These are phyloP conservation scores for Verticillium nonalfalfae DNA, from an alignment of 2,329 filamentous ascomycete genomes.

Conservation along the genomic window DNA sequence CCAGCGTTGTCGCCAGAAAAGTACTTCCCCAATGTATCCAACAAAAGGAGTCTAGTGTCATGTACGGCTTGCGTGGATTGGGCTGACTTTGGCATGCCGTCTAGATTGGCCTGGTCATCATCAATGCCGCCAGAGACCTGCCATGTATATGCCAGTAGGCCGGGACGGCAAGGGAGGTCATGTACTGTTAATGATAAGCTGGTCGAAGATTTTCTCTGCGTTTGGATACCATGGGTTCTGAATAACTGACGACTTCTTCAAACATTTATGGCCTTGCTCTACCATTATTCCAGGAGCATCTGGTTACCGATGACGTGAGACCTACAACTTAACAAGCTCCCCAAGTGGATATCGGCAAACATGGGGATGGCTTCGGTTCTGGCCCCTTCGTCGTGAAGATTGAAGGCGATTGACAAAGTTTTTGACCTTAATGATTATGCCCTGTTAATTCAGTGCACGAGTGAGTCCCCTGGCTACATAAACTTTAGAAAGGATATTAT, in stretches of 20 bases:
- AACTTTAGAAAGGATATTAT: too few relatives aligned
- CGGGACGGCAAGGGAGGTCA: not conserved
- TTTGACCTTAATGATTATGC: too few relatives aligned
- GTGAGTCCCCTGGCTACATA: too few relatives aligned
- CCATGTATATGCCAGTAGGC: not conserved
- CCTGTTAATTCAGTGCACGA: too few relatives aligned
- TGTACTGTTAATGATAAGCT: not conserved
- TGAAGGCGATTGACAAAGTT: too few relatives aligned
- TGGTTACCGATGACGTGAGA: not conserved
- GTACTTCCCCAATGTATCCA: too few relatives aligned
- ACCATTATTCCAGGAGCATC: not conserved
- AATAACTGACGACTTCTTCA: not conserved
- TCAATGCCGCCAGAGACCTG: not conserved
- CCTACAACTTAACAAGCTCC: not conserved
- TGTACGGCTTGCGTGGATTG: not conserved
- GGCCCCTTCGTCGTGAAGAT: too few relatives aligned
- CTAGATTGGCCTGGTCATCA: not conserved
- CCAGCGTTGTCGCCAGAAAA: not conserved
- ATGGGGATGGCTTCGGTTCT: too few relatives aligned
- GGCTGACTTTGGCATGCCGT: not conserved
- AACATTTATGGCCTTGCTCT: not conserved
- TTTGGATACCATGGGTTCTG: not conserved
- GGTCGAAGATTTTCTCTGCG: not conserved
- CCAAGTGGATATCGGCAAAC: too few relatives aligned
- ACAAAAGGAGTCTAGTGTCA: not conserved